Base-by-base conservation (phyloP, 305 asterid species). In the Rubia occidens region DNA sequence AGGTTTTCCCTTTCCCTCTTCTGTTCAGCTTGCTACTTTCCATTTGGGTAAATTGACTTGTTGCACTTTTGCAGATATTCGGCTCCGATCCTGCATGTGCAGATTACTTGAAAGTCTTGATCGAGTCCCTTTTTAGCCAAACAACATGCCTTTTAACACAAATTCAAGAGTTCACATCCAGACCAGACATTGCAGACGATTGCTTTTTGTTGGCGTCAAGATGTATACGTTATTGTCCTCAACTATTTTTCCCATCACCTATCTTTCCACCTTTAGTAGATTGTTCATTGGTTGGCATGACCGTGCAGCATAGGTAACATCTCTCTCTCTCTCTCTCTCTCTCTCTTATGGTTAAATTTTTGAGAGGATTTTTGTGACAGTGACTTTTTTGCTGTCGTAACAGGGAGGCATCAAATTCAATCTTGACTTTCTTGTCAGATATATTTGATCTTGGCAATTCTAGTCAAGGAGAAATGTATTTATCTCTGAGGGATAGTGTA, bases 321-420 rank as follows among this genome's bases (percentile, higher is more conserved):
- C 71, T 77, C 78, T 80, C 79, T 67, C 85, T 37, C 79, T 44
- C 79, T 67, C 85, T 37, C 79, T 44, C 82, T 37, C 79, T 44
- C 79, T 67, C 85, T 37, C 79, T 44, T 81, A 51, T 51, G 18
- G 42, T 54, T 18, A n/a, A 32, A 40, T 54, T 44, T 15, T 8
- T 17, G 9, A 35, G 40, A 49, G 39, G 37, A 11, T 40, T 39
- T 44, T 59, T 43, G 26, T 67, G 47, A 4, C 24, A 18, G 20
- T 72, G 64, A 66, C 59, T 64, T 61, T 47, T 66, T 61, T 17
- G 24, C 7, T 75, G 68, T 79, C 75, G 54, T 80, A 84, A 84
- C 96, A 95, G 99, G 91, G 99, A 91, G 78, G 99, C 97, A 70
- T 95, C 94, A 68, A 91, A 89, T 74, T 95, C 97, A 68, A 89